phyloP scores from a whole-genome alignment of 768 basidiomycete species.

The Amanita fuliginea region DNA sequence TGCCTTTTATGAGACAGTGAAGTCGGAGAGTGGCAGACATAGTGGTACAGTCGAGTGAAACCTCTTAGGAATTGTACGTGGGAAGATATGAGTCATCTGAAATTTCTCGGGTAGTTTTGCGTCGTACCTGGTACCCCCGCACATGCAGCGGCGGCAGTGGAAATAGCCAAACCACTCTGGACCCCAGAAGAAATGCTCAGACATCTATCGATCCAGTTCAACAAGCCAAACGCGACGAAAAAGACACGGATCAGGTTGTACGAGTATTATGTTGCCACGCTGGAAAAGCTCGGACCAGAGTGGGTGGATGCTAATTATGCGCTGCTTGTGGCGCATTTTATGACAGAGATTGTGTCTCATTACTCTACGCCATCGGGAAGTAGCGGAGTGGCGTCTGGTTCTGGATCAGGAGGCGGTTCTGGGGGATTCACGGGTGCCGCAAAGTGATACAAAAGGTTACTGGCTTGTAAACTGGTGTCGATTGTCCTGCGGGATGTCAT shows the following conservation, averaged over 20 bases:
- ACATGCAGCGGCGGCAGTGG: conserved; percentile 28
- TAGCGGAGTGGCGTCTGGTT: neutral
- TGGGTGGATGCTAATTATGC: conserved; percentile 83
- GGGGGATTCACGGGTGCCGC: conserved; percentile 27
- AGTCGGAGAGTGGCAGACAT: too few species aligned
- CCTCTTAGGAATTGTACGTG: too few species aligned
- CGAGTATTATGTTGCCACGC: conserved; percentile 75
- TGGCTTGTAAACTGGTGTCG: conserved; percentile 62
- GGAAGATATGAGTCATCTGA: too few species aligned
- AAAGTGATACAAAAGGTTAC: conserved; percentile 64
- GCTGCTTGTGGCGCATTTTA: conserved; percentile 66
- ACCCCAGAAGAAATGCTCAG: conserved; percentile 70
- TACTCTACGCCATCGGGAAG: conserved; percentile 6
- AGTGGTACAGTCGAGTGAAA: too few species aligned
- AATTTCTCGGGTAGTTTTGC: too few species aligned
- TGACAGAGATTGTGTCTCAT: conserved; percentile 63
- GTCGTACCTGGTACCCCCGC: conserved; percentile 24
- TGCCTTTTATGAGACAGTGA: too few species aligned
- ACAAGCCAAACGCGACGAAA: conserved; percentile 56
- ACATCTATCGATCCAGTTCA: conserved; percentile 74
- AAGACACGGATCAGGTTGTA: conserved; percentile 78
- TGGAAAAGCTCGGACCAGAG: conserved; percentile 59
- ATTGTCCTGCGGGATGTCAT: conserved; percentile 79
- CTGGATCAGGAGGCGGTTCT: neutral
- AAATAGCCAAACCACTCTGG: conserved; percentile 58